These are phyloP conservation scores for Suhomyces bokatorum DNA, from an alignment of 1,139 yeast species.

Conservation along the genomic window DNA sequence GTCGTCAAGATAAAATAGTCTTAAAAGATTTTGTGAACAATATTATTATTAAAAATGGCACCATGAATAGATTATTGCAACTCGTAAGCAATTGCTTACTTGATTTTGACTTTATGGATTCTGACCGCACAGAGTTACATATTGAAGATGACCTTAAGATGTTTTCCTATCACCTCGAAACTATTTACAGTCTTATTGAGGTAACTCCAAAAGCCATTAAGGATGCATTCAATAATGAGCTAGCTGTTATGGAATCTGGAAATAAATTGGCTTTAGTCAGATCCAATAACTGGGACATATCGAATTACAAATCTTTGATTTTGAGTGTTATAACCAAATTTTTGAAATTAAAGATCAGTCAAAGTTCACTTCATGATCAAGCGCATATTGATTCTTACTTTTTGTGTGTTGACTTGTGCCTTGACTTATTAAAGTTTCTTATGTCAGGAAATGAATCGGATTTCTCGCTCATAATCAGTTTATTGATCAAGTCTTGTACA, in stretches of 20 bases:
- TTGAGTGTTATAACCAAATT: slow-evolving; percentile 50
- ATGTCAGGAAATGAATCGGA: slow-evolving; percentile 58
- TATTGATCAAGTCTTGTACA: slow-evolving; percentile 30
- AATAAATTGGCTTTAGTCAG: slow-evolving; percentile 35
- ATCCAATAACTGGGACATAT: slow-evolving; percentile 51
- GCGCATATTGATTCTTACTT: slow-evolving; percentile 24
- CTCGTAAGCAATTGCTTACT: slow-evolving; percentile 54
- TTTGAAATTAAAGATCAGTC: slow-evolving; percentile 31
- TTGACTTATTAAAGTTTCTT: slow-evolving; percentile 46
- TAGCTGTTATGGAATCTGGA: slow-evolving; percentile 54
- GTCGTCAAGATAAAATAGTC: slow-evolving; percentile 43
- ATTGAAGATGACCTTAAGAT: slow-evolving; percentile 55
- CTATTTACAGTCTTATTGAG: slow-evolving; percentile 51
- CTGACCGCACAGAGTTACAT: slow-evolving; percentile 16
- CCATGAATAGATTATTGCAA: slow-evolving; percentile 59
- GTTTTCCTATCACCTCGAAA: slow-evolving; percentile 57
- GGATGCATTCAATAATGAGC: slow-evolving; percentile 53
- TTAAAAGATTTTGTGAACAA: slow-evolving; percentile 58
- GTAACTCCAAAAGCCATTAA: slow-evolving; percentile 43
- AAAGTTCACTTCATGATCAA: slow-evolving; percentile 23
- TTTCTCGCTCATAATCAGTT: slow-evolving; percentile 41
- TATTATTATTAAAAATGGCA: slow-evolving; percentile 52
- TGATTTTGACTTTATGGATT: slow-evolving; percentile 35
- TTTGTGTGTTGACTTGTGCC: slow-evolving; percentile 30
- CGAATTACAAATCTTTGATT: slow-evolving; percentile 62